A percentile compares a stretch with the other conserved stretches of the same genome.
Conservation (phyloP, 306 rosid species). For the Cicer chorassanicum region DNA sequence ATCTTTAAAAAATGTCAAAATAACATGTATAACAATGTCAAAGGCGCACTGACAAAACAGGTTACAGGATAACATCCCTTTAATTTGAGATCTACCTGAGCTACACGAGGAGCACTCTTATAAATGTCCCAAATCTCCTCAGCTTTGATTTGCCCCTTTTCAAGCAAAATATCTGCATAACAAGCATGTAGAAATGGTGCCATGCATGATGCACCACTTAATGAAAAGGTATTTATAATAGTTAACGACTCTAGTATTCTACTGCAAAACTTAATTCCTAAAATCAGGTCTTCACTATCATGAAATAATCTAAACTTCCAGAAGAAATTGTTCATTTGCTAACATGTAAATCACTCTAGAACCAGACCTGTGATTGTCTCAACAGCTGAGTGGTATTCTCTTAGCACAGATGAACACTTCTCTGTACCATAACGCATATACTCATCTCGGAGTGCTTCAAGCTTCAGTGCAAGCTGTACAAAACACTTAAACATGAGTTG, state of each 20-base stretch:
- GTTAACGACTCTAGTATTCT: slow-evolving; percentile 24
- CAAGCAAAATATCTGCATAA: slow-evolving; percentile 86
- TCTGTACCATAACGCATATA: slow-evolving; percentile 90
- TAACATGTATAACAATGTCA: slow-evolving; percentile 1
- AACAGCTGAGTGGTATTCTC: slow-evolving; percentile 77
- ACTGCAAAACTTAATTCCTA: slow-evolving; percentile 25
- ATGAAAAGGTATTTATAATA: slow-evolving; percentile 22
- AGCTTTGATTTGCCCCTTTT: slow-evolving; percentile 75
- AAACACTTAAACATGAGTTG: slow-evolving; percentile 46
- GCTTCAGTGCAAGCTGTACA: slow-evolving; percentile 86
- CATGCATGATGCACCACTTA: slow-evolving; percentile 14
- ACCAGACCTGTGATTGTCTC: slow-evolving; percentile 92
- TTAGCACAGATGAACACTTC: slow-evolving; percentile 71
- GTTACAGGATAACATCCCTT: slow-evolving; percentile 33
- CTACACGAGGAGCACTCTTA: slow-evolving; percentile 62
- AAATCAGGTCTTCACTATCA: slow-evolving; percentile 28
- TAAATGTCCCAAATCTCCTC: slow-evolving; percentile 87
- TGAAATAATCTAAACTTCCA: slow-evolving; percentile 32
- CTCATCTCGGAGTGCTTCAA: slow-evolving; percentile 93
- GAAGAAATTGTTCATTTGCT: slow-evolving; percentile 23
- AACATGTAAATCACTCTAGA: slow-evolving; percentile 44
- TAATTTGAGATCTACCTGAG: slow-evolving; percentile 67
- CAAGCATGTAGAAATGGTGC: slow-evolving; percentile 36
- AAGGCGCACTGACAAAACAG: slow-evolving; percentile 19
- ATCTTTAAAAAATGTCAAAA: slow-evolving; percentile 30